Percentiles rank a stretch among this genome's conserved stretches.
Evolutionary conservation across 2,329 filamentous ascomycete genomes (phyloP).

Genomic region (Colletotrichum tofieldiae): DNA sequence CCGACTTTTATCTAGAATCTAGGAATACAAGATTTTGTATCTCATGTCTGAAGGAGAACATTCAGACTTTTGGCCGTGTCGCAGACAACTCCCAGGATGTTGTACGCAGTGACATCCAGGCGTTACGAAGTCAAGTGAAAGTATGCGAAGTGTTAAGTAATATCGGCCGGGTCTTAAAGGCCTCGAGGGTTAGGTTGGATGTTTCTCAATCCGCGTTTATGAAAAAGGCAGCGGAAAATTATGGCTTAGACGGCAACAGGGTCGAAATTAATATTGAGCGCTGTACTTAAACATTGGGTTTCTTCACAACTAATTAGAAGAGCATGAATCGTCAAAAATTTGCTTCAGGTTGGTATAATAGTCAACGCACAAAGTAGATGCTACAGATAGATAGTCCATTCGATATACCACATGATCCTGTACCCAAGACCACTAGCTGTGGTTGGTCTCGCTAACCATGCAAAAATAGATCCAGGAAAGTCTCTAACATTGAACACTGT

Average conservation of each 20-base stretch:
- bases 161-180: background rate
- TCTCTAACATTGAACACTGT: no score
- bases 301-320: no score
- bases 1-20: rapidly evolving
- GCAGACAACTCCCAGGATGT: no score
- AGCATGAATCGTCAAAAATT: no score
- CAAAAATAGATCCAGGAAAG: no score
- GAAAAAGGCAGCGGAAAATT: background rate
- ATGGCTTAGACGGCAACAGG: background rate
- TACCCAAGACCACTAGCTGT: no score
- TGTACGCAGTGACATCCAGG: background rate
- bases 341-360: no score
- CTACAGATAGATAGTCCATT: no score
- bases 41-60: background rate
- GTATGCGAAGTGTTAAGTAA: background rate
- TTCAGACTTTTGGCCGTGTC: background rate
- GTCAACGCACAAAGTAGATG: no score
- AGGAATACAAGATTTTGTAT: background rate
- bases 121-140: background rate
- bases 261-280: background rate
- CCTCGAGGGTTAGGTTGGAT: background rate
- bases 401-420: no score
- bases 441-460: no score
- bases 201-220: background rate
- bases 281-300: no score